Evolutionary conservation across 257 asterid genomes (phyloP), one percentile per base, ranked within the genome.

Genomic region (Capsicum baccatum): DNA sequence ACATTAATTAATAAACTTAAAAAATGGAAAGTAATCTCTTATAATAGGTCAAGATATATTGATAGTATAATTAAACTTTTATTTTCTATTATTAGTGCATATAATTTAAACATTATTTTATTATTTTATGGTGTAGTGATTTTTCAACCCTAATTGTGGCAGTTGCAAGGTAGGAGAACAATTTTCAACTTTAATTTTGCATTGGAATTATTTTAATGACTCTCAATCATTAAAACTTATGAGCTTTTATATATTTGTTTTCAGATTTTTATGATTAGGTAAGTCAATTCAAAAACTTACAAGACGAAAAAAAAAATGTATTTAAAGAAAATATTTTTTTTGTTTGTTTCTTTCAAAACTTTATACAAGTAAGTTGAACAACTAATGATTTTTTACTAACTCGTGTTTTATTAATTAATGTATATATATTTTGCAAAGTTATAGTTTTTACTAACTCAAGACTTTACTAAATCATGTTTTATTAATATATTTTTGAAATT

Each of bases 91-190:
- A n/a, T n/a, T n/a, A n/a, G n/a, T n/a, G 48, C 3, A 13, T 67
- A 67, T 35, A 35, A 14, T 6, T 67, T 6, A 66, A 6, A 35
- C 0, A 0, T 35, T 67, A 67, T 54, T 74, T 64, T 50, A 47
- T n/a, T n/a, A n/a, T 60, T 60, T 48, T 54, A 16, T 52, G 33
- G 7, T 48, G 66, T 35, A 5, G 7, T 37, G 10, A 48, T 80
- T 66, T 39, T n/a, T 66, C 44, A 81, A 74, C 60, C 6, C 60
- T 80, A 60, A 12, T 60, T 85, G 89, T 88, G 55, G 90, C 59
- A 71, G 90, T 87, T 90, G 89, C 89, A 47, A 58, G 83, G 82
- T 91, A 81, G 88, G 83, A 17, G 54, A 83, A 44, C 1, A 64
- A 1, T 6, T 9, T 84, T 79, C 80, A 84, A 66, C 80, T 47